A percentile compares a stretch with the other conserved stretches of the same genome.
phyloP scores from a whole-genome alignment of 1,284 basidiomycete genomes.

The Butyriboletus appendiculatus region DNA sequence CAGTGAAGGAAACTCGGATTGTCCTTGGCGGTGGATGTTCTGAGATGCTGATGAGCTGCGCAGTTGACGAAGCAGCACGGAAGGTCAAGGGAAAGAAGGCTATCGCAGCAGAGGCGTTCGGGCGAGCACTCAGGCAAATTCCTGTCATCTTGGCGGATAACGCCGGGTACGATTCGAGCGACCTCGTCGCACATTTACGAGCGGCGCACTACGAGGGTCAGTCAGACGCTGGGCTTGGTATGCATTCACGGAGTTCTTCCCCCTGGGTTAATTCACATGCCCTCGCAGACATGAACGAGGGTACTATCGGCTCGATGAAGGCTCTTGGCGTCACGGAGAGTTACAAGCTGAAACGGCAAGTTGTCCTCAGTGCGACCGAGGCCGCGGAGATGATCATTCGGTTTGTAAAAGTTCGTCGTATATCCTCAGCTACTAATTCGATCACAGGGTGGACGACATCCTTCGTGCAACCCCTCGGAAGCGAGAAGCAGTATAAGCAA shows the following conservation, averaged over 20 bases:
- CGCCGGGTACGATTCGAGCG: constrained; percentile 96
- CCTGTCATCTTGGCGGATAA: constrained; percentile 98
- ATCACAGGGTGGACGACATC: constrained; percentile 64
- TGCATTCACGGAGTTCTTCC: constrained; percentile 10
- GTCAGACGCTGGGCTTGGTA: constrained; percentile 83
- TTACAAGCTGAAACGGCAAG: constrained; percentile 97
- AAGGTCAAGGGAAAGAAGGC: constrained; percentile 94
- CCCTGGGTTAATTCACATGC: not conserved
- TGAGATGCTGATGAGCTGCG: constrained; percentile 97
- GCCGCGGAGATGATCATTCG: constrained; percentile 99
- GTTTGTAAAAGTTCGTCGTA: constrained; percentile 47
- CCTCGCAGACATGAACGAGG: constrained; percentile 81
- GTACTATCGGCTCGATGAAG: constrained; percentile 86
- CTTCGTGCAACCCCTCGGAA: constrained; percentile 63
- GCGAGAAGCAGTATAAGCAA: constrained; percentile 59
- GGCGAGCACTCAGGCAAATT: constrained; percentile 88
- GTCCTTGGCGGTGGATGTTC: constrained; percentile 96
- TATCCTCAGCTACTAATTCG: constrained; percentile 9
- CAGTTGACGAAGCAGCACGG: constrained; percentile 88
- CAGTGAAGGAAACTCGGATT: constrained; percentile 94
- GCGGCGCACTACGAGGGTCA: constrained; percentile 95
- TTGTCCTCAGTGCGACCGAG: constrained; percentile 92
- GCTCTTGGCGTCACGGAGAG: constrained; percentile 91
- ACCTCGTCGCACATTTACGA: constrained; percentile 87
- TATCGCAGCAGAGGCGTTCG: constrained; percentile 92